Evolutionary conservation across 176 grass and related monocot species (phyloP), one percentile per base, ranked within the genome.

Genomic region (Carex parvula): DNA sequence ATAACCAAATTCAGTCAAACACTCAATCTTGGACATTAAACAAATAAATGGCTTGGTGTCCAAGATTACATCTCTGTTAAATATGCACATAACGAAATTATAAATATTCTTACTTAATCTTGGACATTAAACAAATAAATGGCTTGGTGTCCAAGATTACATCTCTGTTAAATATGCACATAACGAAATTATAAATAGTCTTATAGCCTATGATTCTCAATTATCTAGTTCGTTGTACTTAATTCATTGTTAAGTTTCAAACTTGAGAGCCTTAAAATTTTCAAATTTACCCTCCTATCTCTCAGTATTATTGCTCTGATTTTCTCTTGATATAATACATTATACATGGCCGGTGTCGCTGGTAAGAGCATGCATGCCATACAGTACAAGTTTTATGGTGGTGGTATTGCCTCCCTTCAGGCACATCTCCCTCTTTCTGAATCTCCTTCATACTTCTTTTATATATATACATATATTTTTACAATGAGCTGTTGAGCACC

Each of bases 361-460:
- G 16, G 5, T 4, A 18, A 44, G 33, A 89, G 57, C 79, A 94
- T 91, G 92, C 73, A 65, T 14, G 87, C 89, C 5, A n/a, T 91
- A 52, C 92, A 84, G 66, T 94, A 91, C 79, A 66, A 59, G 29
- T 6, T 77, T 35, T 94, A 91, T 57, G 85, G 92, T 22, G 92
- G 92, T 11, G 87, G 87, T 15, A 66, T 78, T 6, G 57, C 18
- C 0, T 73, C 70, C 12, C 89, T 91, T 15, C 87, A 94, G 92
- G 92, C 64, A 52, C 54, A 24, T 5, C 39, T 57, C 6, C 2
- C 41, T 37, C 81, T 18, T 58, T 20, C 22, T 60, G 11, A 18
- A 17, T 41, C 78, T 81, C 8, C 17, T 81, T 58, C 44, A 18
- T 58, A 35, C 13, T 5, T 64, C 17, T 29, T 29, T 42, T 42